Evolutionary conservation across 768 basidiomycete genomes (phyloP).

Genomic region (Lentinula sp.): DNA sequence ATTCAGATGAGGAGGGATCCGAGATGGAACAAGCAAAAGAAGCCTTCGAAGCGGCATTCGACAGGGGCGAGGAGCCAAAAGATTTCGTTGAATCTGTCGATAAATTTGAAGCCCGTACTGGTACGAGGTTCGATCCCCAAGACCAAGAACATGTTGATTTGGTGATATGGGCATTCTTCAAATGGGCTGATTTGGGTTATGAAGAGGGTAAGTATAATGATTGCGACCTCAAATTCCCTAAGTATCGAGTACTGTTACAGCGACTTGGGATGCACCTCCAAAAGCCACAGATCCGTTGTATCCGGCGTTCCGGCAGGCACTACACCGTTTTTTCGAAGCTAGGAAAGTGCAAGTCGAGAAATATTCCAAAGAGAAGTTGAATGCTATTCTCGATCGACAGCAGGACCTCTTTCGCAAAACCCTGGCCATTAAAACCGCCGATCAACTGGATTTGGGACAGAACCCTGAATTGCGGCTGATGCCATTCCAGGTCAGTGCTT

Average conservation of each 20-base stretch:
- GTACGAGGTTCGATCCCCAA: slow-evolving; percentile 33
- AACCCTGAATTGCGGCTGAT: slow-evolving; percentile 59
- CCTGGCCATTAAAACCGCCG: slow-evolving; percentile 40
- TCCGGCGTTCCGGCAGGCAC: slow-evolving; percentile 60
- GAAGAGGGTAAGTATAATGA: slow-evolving; percentile 58
- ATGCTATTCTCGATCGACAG: slow-evolving; percentile 45
- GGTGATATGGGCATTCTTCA: slow-evolving; percentile 81
- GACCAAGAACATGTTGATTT: slow-evolving; percentile 47
- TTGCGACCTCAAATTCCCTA: background rate
- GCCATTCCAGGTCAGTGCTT: slow-evolving; percentile 71
- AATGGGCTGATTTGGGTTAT: slow-evolving; percentile 93
- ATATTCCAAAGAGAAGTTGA: slow-evolving; percentile 33
- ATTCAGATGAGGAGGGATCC: slow-evolving; percentile 22
- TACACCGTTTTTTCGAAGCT: slow-evolving; percentile 59
- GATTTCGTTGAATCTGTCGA: slow-evolving; percentile 52
- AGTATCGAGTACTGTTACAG: slow-evolving; percentile 31
- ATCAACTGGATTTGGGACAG: slow-evolving; percentile 67
- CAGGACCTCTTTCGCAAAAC: slow-evolving; percentile 47
- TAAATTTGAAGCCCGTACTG: slow-evolving; percentile 49
- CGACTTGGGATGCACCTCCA: slow-evolving; percentile 93
- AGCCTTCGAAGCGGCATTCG: slow-evolving; percentile 36
- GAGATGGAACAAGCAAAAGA: slow-evolving; percentile 23
- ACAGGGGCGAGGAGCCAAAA: slow-evolving; percentile 60
- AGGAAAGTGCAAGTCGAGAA: slow-evolving; percentile 54
- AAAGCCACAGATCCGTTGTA: slow-evolving; percentile 49